phyloP scores from a whole-genome alignment of 106 monocot genomes.

The Dendrobium chrysotoxum region DNA sequence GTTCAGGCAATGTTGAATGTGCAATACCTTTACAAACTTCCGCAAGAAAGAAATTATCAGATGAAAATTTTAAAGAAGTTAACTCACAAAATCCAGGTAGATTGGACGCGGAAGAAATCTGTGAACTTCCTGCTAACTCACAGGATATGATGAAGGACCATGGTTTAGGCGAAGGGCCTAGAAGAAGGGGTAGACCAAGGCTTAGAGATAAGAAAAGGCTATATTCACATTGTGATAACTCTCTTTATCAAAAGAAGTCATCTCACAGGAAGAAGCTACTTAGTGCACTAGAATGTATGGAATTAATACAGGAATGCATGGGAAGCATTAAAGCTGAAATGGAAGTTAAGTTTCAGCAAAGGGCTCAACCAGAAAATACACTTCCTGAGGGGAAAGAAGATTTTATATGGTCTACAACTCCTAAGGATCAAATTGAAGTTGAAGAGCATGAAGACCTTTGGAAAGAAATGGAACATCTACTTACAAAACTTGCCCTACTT shows the following conservation, averaged over 20 bases:
- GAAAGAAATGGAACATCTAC: slow-evolving; percentile 64
- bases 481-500: slow-evolving; percentile 35
- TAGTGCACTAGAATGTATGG: slow-evolving; percentile 24
- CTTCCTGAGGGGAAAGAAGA: slow-evolving; percentile 16
- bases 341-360: slow-evolving; percentile 10
- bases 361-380: not conserved
- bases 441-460: slow-evolving; percentile 55
- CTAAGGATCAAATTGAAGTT: slow-evolving; percentile 16
- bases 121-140: not conserved
- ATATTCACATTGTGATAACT: not conserved
- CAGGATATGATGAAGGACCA: not conserved
- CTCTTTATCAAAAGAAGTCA: slow-evolving; percentile 1
- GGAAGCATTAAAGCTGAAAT: slow-evolving; percentile 27
- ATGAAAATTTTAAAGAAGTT: not conserved
- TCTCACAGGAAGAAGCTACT: slow-evolving; percentile 20
- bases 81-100: not conserved
- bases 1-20: not conserved
- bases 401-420: slow-evolving; percentile 37
- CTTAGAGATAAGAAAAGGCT: not conserved
- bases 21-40: not conserved
- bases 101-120: not conserved
- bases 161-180: slow-evolving; percentile 7
- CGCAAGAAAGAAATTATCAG: too few relatives aligned
- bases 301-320: slow-evolving; percentile 36
- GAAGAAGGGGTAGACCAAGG: slow-evolving; percentile 4